These are phyloP conservation scores for Elasticomyces elasticus DNA, from an alignment of 495 filamentous ascomycete species.

Conservation along the genomic window DNA sequence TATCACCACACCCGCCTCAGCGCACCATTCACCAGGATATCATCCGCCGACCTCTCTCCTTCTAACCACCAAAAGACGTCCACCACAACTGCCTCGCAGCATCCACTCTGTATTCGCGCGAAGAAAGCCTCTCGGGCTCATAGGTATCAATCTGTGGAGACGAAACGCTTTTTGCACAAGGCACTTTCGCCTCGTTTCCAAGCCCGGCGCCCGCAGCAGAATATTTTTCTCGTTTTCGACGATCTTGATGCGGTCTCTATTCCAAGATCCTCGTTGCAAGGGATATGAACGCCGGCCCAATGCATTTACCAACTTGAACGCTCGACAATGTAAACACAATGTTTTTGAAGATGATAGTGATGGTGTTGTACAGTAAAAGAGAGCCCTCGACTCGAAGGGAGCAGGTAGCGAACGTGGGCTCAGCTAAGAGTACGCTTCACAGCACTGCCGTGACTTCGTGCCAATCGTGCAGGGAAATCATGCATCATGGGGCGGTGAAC, in stretches of 20 bases:
- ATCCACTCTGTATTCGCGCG: not conserved
- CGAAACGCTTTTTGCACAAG: not conserved
- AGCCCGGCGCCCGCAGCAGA: not conserved
- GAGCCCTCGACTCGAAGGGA: not conserved
- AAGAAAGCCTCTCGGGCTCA: not conserved
- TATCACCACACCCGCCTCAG: not conserved
- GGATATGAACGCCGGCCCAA: not conserved
- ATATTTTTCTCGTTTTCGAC: not conserved
- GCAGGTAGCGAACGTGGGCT: slow-evolving; percentile 17
- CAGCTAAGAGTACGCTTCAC: slow-evolving; percentile 21
- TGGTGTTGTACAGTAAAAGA: slow-evolving; percentile 1
- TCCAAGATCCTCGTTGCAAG: not conserved
- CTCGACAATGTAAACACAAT: not conserved
- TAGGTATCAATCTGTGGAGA: not conserved
- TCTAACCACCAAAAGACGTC: not conserved
- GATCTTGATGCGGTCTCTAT: not conserved
- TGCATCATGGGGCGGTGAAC: slow-evolving; percentile 32
- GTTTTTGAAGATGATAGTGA: slow-evolving; percentile 3
- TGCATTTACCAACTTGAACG: not conserved
- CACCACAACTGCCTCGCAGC: not conserved
- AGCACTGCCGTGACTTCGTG: not conserved
- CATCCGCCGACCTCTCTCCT: not conserved
- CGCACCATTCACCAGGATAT: not conserved
- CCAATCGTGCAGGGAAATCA: no score
- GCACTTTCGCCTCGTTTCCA: not conserved